phyloP scores from a whole-genome alignment of 441 rosid genomes.

The Breynia disticha region DNA sequence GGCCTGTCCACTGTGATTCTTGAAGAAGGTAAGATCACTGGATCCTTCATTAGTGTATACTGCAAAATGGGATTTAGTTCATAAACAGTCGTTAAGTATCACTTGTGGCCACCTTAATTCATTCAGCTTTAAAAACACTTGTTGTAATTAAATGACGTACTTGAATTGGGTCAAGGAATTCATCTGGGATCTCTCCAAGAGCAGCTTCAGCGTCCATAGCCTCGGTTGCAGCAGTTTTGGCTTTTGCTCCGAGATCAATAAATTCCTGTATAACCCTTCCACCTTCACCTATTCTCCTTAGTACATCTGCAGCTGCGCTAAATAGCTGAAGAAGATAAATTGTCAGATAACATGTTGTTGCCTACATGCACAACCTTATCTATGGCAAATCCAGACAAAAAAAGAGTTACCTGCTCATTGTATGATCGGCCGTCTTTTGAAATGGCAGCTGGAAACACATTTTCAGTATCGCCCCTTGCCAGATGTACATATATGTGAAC shows the following conservation, averaged over 20 bases:
- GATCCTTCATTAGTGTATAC: constrained; percentile 97
- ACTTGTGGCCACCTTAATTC: too few relatives aligned
- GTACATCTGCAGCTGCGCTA: constrained; percentile 78
- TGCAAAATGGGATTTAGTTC: constrained; percentile 20
- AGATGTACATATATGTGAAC: constrained; percentile 84
- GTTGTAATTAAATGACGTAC: constrained; percentile 18
- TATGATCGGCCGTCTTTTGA: constrained; percentile 95
- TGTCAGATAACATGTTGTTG: constrained; percentile 9
- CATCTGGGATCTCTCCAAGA: constrained; percentile 96
- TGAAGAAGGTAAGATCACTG: constrained; percentile 92
- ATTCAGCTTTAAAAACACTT: too few relatives aligned
- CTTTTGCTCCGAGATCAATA: constrained; percentile 66
- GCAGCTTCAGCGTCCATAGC: constrained; percentile 94
- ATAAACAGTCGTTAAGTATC: too few relatives aligned
- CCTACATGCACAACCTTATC: too few relatives aligned
- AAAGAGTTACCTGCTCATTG: constrained; percentile 64
- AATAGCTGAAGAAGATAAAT: constrained; percentile 49
- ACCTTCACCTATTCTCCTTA: constrained; percentile 75
- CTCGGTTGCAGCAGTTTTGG: constrained; percentile 85
- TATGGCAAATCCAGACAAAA: not conserved
- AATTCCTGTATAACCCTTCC: constrained; percentile 64
- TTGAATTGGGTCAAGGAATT: constrained; percentile 97
- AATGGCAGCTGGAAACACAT: constrained; percentile 82
- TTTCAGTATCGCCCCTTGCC: constrained; percentile 70
- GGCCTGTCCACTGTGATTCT: constrained; percentile 80